Evolutionary conservation across 768 basidiomycete species (phyloP).

Genomic region (Neoboletus magnificus): DNA sequence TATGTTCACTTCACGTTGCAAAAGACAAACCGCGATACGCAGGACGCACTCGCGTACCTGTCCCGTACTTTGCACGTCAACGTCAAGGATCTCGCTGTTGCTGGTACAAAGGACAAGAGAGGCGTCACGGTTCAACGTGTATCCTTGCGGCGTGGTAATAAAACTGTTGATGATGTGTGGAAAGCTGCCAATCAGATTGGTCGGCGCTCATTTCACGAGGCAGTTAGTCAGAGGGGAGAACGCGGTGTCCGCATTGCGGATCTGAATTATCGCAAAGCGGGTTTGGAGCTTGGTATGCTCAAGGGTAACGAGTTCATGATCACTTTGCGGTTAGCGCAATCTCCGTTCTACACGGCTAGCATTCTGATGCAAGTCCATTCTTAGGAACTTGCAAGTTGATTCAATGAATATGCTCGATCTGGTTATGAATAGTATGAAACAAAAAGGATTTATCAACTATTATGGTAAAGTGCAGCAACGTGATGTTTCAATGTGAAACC

Average conservation of each 20-base stretch:
- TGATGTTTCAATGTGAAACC: not conserved
- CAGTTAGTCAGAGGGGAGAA: slow-evolving; percentile 73
- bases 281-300: slow-evolving; percentile 90
- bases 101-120: slow-evolving; percentile 98
- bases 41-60: slow-evolving; percentile 84
- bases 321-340: slow-evolving; percentile 67
- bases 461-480: slow-evolving; percentile 57
- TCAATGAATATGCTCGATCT: slow-evolving; percentile 68
- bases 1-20: slow-evolving; percentile 97
- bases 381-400: slow-evolving; percentile 81
- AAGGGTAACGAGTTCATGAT: slow-evolving; percentile 96
- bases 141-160: slow-evolving; percentile 69
- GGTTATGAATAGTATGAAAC: slow-evolving; percentile 73
- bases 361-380: slow-evolving; percentile 1
- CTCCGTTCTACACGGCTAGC: slow-evolving; percentile 15
- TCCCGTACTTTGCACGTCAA: slow-evolving; percentile 73
- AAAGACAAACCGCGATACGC: slow-evolving; percentile 97
- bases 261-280: slow-evolving; percentile 76
- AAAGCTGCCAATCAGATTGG: slow-evolving; percentile 68
- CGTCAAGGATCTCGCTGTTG: slow-evolving; percentile 80
- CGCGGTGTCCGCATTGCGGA: slow-evolving; percentile 87
- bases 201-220: slow-evolving; percentile 54
- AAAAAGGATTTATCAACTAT: slow-evolving; percentile 94
- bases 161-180: slow-evolving; percentile 85
- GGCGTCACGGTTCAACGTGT: slow-evolving; percentile 95